Evolutionary conservation across 768 basidiomycete species (phyloP).

Genomic region (Mycena metata): DNA sequence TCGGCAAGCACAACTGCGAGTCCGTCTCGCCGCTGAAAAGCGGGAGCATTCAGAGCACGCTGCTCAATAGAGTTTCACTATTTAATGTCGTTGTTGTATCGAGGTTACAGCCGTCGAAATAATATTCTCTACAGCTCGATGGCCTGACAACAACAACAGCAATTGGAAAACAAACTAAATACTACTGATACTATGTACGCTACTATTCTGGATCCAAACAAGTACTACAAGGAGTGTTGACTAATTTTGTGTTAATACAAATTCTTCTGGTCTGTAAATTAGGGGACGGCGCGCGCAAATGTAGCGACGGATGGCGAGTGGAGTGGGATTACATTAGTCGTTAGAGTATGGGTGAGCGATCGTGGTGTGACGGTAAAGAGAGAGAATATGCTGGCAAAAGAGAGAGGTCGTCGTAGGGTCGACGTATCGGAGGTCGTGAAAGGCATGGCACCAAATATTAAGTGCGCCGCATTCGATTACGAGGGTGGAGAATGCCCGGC

Average conservation of each 20-base stretch:
- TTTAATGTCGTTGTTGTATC: neutral
- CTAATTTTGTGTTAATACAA: conserved; percentile 31
- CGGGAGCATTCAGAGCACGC: conserved; percentile 1
- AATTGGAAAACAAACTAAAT: conserved; percentile 25
- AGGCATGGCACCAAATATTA: conserved; percentile 28
- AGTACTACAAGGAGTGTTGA: conserved; percentile 16
- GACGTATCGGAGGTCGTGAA: conserved; percentile 35
- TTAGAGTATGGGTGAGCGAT: conserved; percentile 27
- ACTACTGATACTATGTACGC: conserved; percentile 20
- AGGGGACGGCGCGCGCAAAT: neutral
- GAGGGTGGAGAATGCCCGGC: conserved; percentile 15
- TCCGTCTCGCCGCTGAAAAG: conserved; percentile 63
- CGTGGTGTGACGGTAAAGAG: conserved; percentile 28
- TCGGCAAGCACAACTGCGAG: conserved; percentile 61
- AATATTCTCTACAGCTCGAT: neutral
- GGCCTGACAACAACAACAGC: conserved; percentile 29
- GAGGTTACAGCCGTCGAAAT: neutral
- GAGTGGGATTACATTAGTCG: conserved; percentile 8
- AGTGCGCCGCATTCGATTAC: conserved; percentile 14
- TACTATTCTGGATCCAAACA: conserved; percentile 27
- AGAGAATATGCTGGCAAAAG: conserved; percentile 29
- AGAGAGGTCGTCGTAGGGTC: conserved; percentile 32
- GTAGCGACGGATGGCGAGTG: conserved; percentile 1
- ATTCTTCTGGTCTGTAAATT: conserved; percentile 19
- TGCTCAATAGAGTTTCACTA: neutral